phyloP scores from a whole-genome alignment of 306 rosid species.

The Arachis hypogaea region DNA sequence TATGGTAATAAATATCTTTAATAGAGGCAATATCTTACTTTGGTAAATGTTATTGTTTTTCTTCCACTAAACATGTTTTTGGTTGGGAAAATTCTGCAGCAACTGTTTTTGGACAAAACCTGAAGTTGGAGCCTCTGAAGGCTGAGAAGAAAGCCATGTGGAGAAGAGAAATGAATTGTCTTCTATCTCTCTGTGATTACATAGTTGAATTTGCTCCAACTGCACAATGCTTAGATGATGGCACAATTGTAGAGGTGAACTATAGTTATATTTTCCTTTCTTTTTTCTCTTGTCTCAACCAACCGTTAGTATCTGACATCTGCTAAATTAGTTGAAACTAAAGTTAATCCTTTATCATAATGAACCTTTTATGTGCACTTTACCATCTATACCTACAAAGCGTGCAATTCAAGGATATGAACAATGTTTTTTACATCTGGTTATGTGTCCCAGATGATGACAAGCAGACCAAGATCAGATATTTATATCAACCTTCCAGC shows the following conservation, averaged over 20 bases:
- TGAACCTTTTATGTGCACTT: not conserved
- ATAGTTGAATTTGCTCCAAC: conserved; percentile 87
- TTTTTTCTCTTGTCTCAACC: not conserved
- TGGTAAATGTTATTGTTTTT: not conserved
- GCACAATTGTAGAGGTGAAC: conserved; percentile 76
- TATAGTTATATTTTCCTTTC: not conserved
- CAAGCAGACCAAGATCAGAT: conserved; percentile 79
- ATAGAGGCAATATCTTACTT: not conserved
- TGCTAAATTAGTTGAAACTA: too few species aligned
- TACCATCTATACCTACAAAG: not conserved
- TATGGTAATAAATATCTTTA: conserved; percentile 61
- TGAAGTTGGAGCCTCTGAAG: conserved; percentile 81
- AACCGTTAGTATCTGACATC: too few species aligned
- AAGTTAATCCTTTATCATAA: too few species aligned
- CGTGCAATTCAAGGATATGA: not conserved
- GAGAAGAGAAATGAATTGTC: conserved; percentile 94
- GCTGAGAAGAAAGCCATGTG: conserved; percentile 91
- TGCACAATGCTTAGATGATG: conserved; percentile 66
- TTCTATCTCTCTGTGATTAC: conserved; percentile 88
- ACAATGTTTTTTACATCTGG: not conserved
- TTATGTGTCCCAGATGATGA: conserved; percentile 69
- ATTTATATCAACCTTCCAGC: conserved; percentile 92
- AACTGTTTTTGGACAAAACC: conserved; percentile 85
- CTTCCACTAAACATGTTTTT: conserved; percentile 2
- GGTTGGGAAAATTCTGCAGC: conserved; percentile 52